phyloP scores from a whole-genome alignment of 306 rosid species.

The Vicia faba region DNA sequence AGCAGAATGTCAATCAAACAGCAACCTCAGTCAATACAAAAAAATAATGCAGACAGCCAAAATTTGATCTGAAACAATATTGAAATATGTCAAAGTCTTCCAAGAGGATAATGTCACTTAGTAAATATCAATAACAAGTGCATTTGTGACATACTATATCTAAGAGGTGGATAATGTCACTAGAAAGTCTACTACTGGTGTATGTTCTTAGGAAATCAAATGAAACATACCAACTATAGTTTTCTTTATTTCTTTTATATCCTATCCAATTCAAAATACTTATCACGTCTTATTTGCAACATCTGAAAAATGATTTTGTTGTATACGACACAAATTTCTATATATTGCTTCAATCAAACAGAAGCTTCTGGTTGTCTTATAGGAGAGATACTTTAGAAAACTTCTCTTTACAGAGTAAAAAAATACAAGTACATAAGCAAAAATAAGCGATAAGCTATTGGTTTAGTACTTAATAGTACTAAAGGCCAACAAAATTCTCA shows the following conservation, averaged over 20 bases:
- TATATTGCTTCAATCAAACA: slow-evolving; percentile 10
- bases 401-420: neutral
- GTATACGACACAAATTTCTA: neutral
- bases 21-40: too few species aligned
- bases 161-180: too few species aligned
- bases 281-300: neutral
- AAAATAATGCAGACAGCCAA: too few species aligned
- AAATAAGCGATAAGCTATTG: neutral
- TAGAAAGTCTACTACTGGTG: too few species aligned
- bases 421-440: neutral
- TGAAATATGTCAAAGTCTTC: too few species aligned
- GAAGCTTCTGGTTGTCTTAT: neutral
- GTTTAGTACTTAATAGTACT: neutral
- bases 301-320: neutral
- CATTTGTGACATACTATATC: too few species aligned
- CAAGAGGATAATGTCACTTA: too few species aligned
- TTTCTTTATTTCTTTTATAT: neutral
- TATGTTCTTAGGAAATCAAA: neutral
- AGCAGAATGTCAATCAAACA: neutral
- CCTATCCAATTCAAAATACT: neutral
- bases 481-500: neutral
- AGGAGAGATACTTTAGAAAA: neutral
- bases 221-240: neutral
- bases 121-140: too few species aligned
- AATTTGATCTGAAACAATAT: too few species aligned